Percentiles rank a stretch among this genome's conserved stretches.
phyloP scores from a whole-genome alignment of 495 filamentous ascomycete genomes.

The Xylaria flabelliformis region DNA sequence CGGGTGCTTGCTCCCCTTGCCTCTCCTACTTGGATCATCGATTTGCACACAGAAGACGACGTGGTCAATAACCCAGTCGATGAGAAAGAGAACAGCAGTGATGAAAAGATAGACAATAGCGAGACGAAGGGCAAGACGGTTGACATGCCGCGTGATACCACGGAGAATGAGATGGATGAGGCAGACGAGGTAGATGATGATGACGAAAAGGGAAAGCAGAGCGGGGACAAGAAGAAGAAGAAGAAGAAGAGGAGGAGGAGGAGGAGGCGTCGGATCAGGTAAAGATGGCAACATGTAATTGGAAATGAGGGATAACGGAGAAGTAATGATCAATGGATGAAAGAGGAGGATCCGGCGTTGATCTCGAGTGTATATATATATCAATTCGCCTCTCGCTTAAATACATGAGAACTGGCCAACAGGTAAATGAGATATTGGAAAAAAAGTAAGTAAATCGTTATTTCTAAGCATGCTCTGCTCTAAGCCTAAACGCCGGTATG shows the following conservation, averaged over 20 bases:
- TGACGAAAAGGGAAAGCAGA: not conserved
- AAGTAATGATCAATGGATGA: not conserved
- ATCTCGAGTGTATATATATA: not conserved
- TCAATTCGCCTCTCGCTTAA: not conserved
- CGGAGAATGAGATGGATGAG: not conserved
- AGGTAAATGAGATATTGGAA: not conserved
- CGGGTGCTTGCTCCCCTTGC: not conserved
- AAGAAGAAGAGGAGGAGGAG: not conserved
- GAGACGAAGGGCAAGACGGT: not conserved
- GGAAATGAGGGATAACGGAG: not conserved
- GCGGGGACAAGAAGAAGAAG: not conserved
- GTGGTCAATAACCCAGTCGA: not conserved
- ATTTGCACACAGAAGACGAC: not conserved
- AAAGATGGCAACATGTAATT: not conserved
- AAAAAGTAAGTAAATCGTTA: conserved; percentile 5
- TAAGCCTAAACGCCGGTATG: conserved; percentile 14
- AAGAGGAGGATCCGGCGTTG: not conserved
- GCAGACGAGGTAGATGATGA: not conserved
- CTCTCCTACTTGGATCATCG: not conserved
- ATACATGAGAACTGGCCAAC: not conserved
- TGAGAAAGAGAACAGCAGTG: not conserved
- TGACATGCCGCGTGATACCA: not conserved
- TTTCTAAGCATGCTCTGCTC: conserved; percentile 8
- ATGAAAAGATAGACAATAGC: not conserved
- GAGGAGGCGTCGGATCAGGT: not conserved